Evolutionary conservation across 2,329 filamentous ascomycete genomes (phyloP).

Genomic region (Neonectria punicea): DNA sequence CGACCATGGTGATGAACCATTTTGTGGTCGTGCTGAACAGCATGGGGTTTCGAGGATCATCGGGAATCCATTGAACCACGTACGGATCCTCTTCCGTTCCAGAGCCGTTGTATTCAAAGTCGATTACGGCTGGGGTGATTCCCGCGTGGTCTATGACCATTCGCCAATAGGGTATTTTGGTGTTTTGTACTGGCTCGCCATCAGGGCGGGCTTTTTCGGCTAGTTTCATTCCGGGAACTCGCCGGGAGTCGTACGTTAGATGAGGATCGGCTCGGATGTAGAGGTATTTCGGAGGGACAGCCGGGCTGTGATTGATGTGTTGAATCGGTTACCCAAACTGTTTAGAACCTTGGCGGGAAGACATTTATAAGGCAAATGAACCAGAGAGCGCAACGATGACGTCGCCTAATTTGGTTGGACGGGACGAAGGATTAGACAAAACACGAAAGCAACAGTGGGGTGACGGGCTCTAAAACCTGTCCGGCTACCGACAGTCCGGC

Average conservation of each 20-base stretch:
- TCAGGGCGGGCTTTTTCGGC: not conserved
- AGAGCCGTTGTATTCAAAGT: slow-evolving; percentile 62
- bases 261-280: not conserved
- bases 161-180: slow-evolving; percentile 37
- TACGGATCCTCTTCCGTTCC: slow-evolving; percentile 73
- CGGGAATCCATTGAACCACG: slow-evolving; percentile 70
- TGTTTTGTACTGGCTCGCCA: not conserved
- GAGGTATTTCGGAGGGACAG: not conserved
- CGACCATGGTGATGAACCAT: slow-evolving; percentile 70
- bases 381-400: not conserved
- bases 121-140: slow-evolving; percentile 62
- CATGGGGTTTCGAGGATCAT: slow-evolving; percentile 73
- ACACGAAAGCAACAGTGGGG: not conserved
- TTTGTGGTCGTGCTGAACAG: slow-evolving; percentile 63
- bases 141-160: slow-evolving; percentile 63
- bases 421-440: no score
- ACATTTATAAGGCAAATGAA: not conserved
- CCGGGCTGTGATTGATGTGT: not conserved
- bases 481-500: not conserved
- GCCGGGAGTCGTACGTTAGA: not conserved
- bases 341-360: not conserved
- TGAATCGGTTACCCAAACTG: not conserved
- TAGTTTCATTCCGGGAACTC: not conserved
- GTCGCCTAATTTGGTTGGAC: not conserved
- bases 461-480: not conserved